Percentiles rank a stretch among this genome's conserved stretches.
phyloP scores from a whole-genome alignment of 1,284 basidiomycete genomes.

The Thecaphora frezii region DNA sequence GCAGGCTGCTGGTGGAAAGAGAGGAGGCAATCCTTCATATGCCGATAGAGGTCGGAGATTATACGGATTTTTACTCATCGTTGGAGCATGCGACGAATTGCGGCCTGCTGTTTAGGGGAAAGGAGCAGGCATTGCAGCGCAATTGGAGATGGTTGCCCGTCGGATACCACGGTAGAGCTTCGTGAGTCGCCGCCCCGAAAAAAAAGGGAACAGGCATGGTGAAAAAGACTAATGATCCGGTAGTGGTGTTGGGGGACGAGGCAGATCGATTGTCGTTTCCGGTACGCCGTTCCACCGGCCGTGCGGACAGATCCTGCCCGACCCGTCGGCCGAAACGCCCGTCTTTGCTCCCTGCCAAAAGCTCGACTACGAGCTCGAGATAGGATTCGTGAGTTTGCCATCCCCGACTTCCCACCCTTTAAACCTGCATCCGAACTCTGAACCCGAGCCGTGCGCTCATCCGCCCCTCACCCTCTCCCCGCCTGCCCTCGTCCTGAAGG shows the following conservation, averaged over 20 bases:
- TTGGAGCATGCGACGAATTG: slow-evolving; percentile 36
- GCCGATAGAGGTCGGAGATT: slow-evolving; percentile 36
- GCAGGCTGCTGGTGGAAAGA: slow-evolving; percentile 4
- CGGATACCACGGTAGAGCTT: slow-evolving; percentile 38
- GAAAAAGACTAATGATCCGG: too few species aligned
- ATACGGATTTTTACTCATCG: slow-evolving; percentile 41
- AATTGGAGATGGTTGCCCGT: slow-evolving; percentile 36
- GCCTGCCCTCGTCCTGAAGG: slow-evolving; percentile 3
- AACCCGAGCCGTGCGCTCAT: too few species aligned
- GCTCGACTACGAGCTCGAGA: slow-evolving; percentile 47
- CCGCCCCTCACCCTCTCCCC: too few species aligned
- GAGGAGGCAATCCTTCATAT: slow-evolving; percentile 14
- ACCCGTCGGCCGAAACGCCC: slow-evolving; percentile 14
- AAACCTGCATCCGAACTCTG: too few species aligned
- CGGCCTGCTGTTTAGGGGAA: slow-evolving; percentile 15
- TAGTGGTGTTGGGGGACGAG: too few species aligned
- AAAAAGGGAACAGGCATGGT: too few species aligned
- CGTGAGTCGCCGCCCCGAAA: slow-evolving; percentile 14
- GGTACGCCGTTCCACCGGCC: slow-evolving; percentile 30
- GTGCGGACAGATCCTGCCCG: slow-evolving; percentile 23
- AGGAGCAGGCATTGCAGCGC: slow-evolving; percentile 11
- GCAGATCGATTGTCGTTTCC: slow-evolving; percentile 15
- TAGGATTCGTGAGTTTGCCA: slow-evolving; percentile 27
- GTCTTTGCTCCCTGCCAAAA: slow-evolving; percentile 14
- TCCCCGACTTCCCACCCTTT: too few species aligned